Evolutionary conservation across 148 eudicot species (phyloP).

Genomic region (Mesembryanthemum crystallinum): DNA sequence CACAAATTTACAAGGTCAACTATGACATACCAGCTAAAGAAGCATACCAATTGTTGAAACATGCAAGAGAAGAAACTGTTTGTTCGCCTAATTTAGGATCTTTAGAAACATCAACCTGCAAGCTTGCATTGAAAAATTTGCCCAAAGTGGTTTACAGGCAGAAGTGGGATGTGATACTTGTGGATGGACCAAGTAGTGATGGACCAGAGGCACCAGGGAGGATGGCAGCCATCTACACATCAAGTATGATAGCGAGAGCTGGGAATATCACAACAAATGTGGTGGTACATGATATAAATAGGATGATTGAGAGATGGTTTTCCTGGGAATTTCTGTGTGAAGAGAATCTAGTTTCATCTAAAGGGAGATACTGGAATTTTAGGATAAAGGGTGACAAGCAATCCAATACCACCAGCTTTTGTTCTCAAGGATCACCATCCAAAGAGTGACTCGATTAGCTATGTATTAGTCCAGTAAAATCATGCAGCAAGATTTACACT

Average conservation of each 20-base stretch:
- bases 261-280: slow-evolving; percentile 63
- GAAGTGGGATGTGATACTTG: slow-evolving; percentile 79
- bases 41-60: slow-evolving; percentile 64
- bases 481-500: background rate
- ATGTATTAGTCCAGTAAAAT: background rate
- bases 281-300: slow-evolving; percentile 73
- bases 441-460: slow-evolving; percentile 4
- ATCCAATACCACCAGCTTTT: slow-evolving; percentile 43
- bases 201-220: slow-evolving; percentile 71
- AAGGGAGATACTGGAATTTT: slow-evolving; percentile 90
- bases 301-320: slow-evolving; percentile 87
- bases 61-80: slow-evolving; percentile 47
- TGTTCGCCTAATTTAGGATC: slow-evolving; percentile 36
- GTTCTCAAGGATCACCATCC: slow-evolving; percentile 29
- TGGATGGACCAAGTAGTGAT: slow-evolving; percentile 81
- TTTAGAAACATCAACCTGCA: slow-evolving; percentile 45
- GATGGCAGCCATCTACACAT: slow-evolving; percentile 78
- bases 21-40: slow-evolving; percentile 62
- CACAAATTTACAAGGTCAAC: slow-evolving; percentile 42
- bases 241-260: slow-evolving; percentile 65
- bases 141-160: slow-evolving; percentile 54
- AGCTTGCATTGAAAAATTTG: slow-evolving; percentile 48
- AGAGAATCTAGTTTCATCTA: slow-evolving; percentile 72
- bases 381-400: slow-evolving; percentile 35
- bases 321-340: slow-evolving; percentile 92